These are phyloP conservation scores for Tuber calosporum DNA, from an alignment of 495 filamentous ascomycete species.

Conservation along the genomic window DNA sequence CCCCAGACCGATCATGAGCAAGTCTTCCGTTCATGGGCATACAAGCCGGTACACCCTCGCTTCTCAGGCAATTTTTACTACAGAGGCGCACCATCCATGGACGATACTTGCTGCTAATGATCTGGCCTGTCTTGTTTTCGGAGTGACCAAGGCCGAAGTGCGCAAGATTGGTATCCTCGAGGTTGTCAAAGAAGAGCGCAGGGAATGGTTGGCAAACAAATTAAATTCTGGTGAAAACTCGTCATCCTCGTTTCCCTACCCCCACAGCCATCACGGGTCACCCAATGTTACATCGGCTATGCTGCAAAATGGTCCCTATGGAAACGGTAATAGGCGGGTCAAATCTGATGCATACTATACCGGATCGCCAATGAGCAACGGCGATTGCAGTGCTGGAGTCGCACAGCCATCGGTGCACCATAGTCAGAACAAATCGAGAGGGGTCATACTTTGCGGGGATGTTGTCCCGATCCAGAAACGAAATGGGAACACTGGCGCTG, in stretches of 20 bases:
- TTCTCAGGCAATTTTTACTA: slow-evolving; percentile 93
- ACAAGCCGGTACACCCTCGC: slow-evolving; percentile 83
- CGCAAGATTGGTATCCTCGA: slow-evolving; percentile 91
- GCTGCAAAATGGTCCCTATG: slow-evolving; percentile 26
- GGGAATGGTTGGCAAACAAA: slow-evolving; percentile 85
- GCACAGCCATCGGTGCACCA: slow-evolving; percentile 50
- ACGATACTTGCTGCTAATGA: slow-evolving; percentile 97
- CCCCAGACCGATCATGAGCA: slow-evolving; percentile 33
- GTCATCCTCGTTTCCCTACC: slow-evolving; percentile 43
- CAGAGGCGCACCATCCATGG: slow-evolving; percentile 78
- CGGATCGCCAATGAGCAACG: slow-evolving; percentile 28
- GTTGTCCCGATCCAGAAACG: slow-evolving; percentile 95
- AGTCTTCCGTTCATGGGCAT: slow-evolving; percentile 63
- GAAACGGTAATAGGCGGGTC: slow-evolving; percentile 41
- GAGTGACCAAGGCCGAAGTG: slow-evolving; percentile 87
- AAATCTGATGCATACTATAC: slow-evolving; percentile 43
- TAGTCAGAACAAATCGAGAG: slow-evolving; percentile 62
- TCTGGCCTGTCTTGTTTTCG: slow-evolving; percentile 89
- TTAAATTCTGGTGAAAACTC: slow-evolving; percentile 51
- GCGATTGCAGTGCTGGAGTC: slow-evolving; percentile 33
- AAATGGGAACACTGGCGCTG: slow-evolving; percentile 81
- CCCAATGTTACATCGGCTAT: slow-evolving; percentile 35
- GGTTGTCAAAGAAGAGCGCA: slow-evolving; percentile 77
- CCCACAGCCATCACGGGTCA: slow-evolving; percentile 45
- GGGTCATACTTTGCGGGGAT: slow-evolving; percentile 89